Evolutionary conservation across 2,329 filamentous ascomycete genomes (phyloP).

Genomic region (Cucurbitaria berberidis): DNA sequence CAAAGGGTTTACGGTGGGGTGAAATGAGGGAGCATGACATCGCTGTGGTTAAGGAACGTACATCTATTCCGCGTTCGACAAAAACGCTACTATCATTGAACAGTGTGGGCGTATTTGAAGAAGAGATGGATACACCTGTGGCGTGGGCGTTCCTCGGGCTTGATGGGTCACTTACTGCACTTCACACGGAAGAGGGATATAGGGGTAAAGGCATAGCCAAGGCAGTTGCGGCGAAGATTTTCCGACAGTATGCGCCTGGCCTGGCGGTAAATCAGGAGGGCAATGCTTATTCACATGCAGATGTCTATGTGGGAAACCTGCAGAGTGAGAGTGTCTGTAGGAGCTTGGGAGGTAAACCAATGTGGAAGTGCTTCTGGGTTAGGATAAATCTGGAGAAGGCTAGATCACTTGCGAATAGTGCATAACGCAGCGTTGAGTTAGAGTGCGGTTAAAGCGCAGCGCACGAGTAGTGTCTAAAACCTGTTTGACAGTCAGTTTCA

Average conservation of each 20-base stretch:
- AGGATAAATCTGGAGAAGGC: constrained; percentile 50
- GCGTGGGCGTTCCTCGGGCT: constrained; percentile 70
- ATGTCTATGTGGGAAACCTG: constrained; percentile 67
- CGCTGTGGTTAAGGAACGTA: constrained; percentile 56
- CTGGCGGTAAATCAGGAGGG: constrained; percentile 42
- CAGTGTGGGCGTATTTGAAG: constrained; percentile 51
- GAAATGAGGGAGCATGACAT: constrained; percentile 60
- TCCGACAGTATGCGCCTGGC: constrained; percentile 53
- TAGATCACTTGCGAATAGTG: constrained; percentile 18
- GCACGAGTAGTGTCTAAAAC: not conserved
- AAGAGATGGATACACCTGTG: constrained; percentile 57
- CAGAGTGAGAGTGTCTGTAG: constrained; percentile 68
- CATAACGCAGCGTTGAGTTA: not conserved
- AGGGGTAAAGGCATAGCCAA: constrained; percentile 69
- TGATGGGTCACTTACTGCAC: constrained; percentile 66
- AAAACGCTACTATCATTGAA: constrained; percentile 51
- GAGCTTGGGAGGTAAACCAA: constrained; percentile 63
- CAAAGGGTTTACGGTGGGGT: constrained; percentile 63
- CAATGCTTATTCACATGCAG: constrained; percentile 65
- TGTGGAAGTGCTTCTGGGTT: constrained; percentile 66
- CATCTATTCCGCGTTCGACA: constrained; percentile 61
- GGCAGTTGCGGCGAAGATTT: constrained; percentile 63
- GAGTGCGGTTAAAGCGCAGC: not conserved
- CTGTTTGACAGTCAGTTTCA: constrained; percentile 32
- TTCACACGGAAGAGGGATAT: constrained; percentile 66